Conservation (phyloP, 2,329 filamentous ascomycete species). For the Pseudocercospora pini-densiflorae region DNA sequence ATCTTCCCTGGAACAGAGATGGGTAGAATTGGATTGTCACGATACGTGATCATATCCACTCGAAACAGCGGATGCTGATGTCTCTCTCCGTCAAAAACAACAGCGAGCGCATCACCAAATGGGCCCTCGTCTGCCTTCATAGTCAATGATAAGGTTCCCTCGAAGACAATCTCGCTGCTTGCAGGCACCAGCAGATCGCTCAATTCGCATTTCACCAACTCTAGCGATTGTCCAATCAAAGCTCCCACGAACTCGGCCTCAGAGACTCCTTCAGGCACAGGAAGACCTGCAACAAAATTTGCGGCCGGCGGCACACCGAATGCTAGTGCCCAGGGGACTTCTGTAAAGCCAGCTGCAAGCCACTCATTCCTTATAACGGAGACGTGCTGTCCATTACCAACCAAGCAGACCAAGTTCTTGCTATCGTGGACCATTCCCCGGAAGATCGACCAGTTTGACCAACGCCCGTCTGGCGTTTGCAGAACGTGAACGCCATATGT, state of each 20-base stretch:
- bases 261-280: slow-evolving; percentile 56
- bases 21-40: slow-evolving; percentile 54
- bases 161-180: slow-evolving; percentile 56
- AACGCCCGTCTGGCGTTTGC: slow-evolving; percentile 50
- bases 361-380: slow-evolving; percentile 54
- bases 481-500: slow-evolving; percentile 57
- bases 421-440: slow-evolving; percentile 55
- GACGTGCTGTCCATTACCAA: slow-evolving; percentile 54
- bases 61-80: slow-evolving; percentile 48
- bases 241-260: slow-evolving; percentile 57
- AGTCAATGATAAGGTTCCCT: slow-evolving; percentile 50
- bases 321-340: slow-evolving; percentile 54
- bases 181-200: slow-evolving; percentile 56
- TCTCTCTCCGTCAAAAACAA: slow-evolving; percentile 47
- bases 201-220: slow-evolving; percentile 59
- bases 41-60: slow-evolving; percentile 55
- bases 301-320: slow-evolving; percentile 57
- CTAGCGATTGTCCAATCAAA: slow-evolving; percentile 50
- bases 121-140: slow-evolving; percentile 8
- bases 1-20: slow-evolving; percentile 49
- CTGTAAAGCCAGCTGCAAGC: slow-evolving; percentile 48
- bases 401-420: slow-evolving; percentile 47
- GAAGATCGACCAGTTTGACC: slow-evolving; percentile 56
- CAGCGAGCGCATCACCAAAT: slow-evolving; percentile 5
- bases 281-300: slow-evolving; percentile 35